Conservation (phyloP, 1,284 basidiomycete genomes). For the Calocybe gambosa region DNA sequence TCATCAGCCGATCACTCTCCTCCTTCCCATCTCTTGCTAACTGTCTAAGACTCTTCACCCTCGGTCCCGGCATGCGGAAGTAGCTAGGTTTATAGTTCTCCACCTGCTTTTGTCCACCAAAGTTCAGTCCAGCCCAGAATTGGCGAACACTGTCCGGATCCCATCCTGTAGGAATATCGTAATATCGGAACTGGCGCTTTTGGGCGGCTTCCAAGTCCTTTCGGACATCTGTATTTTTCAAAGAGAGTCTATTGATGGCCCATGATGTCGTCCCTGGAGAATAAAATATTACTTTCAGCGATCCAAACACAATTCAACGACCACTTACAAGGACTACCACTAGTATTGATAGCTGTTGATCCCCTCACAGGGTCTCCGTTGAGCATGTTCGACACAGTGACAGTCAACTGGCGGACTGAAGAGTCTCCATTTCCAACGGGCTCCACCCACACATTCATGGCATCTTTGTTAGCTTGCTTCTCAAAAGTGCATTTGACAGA, state of each 20-base stretch:
- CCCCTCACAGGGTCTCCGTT: conserved; percentile 27
- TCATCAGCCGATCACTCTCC: conserved; percentile 24
- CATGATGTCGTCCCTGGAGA: conserved; percentile 53
- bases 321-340: conserved; percentile 35
- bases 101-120: conserved; percentile 25
- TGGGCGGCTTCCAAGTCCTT: conserved; percentile 25
- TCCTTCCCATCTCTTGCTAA: conserved; percentile 32
- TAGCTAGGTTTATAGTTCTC: conserved; percentile 18
- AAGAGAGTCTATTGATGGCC: conserved; percentile 34
- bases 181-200: conserved; percentile 37
- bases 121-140: conserved; percentile 46
- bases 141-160: conserved; percentile 35
- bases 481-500: conserved; percentile 59
- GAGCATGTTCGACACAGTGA: conserved; percentile 30
- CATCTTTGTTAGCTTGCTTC: conserved; percentile 34
- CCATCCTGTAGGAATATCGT: conserved; percentile 44
- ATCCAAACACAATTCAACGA: not conserved
- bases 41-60: conserved; percentile 27
- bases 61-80: conserved; percentile 24
- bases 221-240: conserved; percentile 27
- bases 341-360: conserved; percentile 26
- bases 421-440: conserved; percentile 35
- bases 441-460: conserved; percentile 62
- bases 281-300: not conserved
- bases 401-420: conserved; percentile 34